phyloP scores from a whole-genome alignment of 768 basidiomycete species.

The Serendipita vermifera region DNA sequence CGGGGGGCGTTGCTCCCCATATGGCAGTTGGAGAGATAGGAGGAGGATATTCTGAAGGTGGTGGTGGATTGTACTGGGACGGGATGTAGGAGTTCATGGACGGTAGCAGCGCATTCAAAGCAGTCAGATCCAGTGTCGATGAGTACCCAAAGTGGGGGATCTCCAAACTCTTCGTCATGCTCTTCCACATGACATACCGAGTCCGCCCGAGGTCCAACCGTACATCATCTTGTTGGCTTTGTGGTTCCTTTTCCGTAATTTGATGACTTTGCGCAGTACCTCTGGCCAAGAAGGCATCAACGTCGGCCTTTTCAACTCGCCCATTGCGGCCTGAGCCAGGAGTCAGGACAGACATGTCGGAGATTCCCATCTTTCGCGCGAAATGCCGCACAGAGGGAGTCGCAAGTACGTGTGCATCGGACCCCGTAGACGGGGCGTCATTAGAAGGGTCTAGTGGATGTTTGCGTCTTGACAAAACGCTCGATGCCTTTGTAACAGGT shows the following conservation, averaged over 20 bases:
- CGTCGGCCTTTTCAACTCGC: constrained; percentile 59
- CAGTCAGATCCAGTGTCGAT: constrained; percentile 61
- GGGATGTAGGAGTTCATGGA: constrained; percentile 59
- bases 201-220: constrained; percentile 65
- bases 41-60: constrained; percentile 23
- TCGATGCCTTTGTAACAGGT: constrained; percentile 12
- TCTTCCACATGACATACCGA: constrained; percentile 77
- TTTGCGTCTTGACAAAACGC: constrained; percentile 11
- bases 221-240: constrained; percentile 29
- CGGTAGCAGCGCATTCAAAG: constrained; percentile 49
- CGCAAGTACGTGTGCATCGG: constrained; percentile 39
- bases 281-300: constrained; percentile 45
- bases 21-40: constrained; percentile 27
- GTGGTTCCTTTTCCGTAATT: constrained; percentile 11
- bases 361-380: constrained; percentile 48
- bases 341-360: constrained; percentile 38
- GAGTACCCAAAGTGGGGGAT: constrained; percentile 84
- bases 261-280: constrained; percentile 12
- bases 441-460: constrained; percentile 14
- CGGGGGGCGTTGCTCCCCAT: constrained; percentile 11
- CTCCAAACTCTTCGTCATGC: constrained; percentile 79
- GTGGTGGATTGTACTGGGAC: constrained; percentile 32
- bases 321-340: constrained; percentile 66
- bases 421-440: constrained; percentile 3
- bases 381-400: constrained; percentile 68